Percentiles rank a stretch among this genome's conserved stretches.
These are phyloP conservation scores for Litsea cubeba DNA, from an alignment of 164 flowering plant species.

Conservation along the genomic window DNA sequence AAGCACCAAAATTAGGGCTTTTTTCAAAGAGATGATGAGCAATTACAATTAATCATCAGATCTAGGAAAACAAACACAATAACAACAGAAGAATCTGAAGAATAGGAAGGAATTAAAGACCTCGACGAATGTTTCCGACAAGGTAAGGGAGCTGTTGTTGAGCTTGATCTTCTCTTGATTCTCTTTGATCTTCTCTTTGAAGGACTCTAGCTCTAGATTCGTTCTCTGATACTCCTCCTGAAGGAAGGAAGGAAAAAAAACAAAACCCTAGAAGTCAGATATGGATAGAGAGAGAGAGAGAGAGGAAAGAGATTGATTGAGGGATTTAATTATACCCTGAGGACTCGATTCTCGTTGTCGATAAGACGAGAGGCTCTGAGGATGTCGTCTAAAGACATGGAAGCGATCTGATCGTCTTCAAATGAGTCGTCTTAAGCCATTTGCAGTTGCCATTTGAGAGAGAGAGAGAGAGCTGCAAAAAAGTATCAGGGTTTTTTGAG, in stretches of 20 bases:
- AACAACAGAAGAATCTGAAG: background rate
- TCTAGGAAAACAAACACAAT: too few species aligned
- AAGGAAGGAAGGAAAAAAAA: background rate
- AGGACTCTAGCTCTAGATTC: slow-evolving; percentile 65
- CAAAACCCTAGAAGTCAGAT: background rate
- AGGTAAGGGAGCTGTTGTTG: slow-evolving; percentile 44
- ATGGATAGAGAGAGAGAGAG: background rate
- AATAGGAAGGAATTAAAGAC: slow-evolving; percentile 19
- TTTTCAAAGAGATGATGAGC: too few species aligned
- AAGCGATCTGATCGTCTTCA: slow-evolving; percentile 73
- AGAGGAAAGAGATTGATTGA: background rate
- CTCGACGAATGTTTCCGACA: slow-evolving; percentile 94
- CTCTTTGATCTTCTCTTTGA: slow-evolving; percentile 82
- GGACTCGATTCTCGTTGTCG: slow-evolving; percentile 30
- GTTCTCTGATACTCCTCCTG: slow-evolving; percentile 82
- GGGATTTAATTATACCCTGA: slow-evolving; percentile 6
- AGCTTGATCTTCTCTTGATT: slow-evolving; percentile 35
- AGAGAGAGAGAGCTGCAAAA: background rate
- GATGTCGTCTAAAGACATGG: slow-evolving; percentile 75
- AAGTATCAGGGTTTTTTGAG: background rate
- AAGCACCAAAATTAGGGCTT: too few species aligned
- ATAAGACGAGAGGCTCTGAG: slow-evolving; percentile 76
- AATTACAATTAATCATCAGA: too few species aligned
- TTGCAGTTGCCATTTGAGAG: slow-evolving; percentile 6
- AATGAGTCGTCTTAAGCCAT: slow-evolving; percentile 69